phyloP scores from a whole-genome alignment of 2,329 filamentous ascomycete species.

The Ophiosphaerella korrae region DNA sequence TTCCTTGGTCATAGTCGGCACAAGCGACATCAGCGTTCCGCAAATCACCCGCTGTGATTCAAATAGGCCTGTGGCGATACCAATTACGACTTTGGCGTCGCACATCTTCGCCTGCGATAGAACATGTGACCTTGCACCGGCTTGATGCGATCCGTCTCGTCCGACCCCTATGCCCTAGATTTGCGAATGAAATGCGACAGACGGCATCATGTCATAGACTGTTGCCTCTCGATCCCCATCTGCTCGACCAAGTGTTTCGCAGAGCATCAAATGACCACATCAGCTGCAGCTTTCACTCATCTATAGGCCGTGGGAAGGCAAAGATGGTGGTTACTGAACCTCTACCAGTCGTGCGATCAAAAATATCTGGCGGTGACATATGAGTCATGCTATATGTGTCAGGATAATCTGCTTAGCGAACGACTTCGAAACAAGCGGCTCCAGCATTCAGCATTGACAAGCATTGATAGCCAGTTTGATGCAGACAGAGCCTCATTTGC shows the following conservation, averaged over 20 bases:
- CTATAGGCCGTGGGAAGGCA: conserved; percentile 1
- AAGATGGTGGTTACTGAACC: neutral
- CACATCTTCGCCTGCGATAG: conserved; percentile 7
- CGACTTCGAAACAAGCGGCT: conserved; percentile 18
- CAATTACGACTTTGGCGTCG: neutral
- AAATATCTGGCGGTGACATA: neutral
- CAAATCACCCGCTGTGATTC: conserved; percentile 2
- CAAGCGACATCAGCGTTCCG: conserved; percentile 4
- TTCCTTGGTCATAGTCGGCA: conserved; percentile 6
- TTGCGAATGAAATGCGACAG: conserved; percentile 8
- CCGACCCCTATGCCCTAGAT: conserved; percentile 1
- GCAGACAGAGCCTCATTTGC: conserved; percentile 21
- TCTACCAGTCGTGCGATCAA: neutral
- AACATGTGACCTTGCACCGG: conserved; percentile 13
- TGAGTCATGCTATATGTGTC: conserved; percentile 28
- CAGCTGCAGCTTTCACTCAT: conserved; percentile 4
- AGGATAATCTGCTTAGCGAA: conserved; percentile 24
- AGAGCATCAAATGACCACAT: conserved; percentile 5
- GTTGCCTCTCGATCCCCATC: conserved; percentile 4
- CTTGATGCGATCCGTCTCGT: conserved; percentile 9
- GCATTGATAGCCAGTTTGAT: conserved; percentile 28
- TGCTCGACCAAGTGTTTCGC: neutral
- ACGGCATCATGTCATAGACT: neutral
- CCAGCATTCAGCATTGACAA: conserved; percentile 9
- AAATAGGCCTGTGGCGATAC: conserved; percentile 10